Evolutionary conservation across 495 filamentous ascomycete species (phyloP).

Genomic region (Neurospora sp.): DNA sequence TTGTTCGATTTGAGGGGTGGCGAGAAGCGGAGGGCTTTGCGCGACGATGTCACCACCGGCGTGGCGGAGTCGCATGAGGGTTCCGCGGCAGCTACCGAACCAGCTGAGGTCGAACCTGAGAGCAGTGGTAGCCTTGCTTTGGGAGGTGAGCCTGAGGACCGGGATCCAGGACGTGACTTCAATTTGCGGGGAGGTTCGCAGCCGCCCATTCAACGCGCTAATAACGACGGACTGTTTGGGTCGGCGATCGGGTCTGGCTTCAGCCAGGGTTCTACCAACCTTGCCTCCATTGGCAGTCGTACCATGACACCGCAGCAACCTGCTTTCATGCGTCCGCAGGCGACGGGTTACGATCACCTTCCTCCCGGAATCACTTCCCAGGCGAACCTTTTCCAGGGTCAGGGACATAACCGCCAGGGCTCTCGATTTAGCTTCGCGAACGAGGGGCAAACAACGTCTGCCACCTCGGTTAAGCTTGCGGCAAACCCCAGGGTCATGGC

Average conservation of each 20-base stretch:
- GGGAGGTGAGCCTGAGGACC: conserved; percentile 83
- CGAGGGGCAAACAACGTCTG: conserved; percentile 46
- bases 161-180: conserved; percentile 42
- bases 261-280: conserved; percentile 33
- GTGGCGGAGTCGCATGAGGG: conserved; percentile 50
- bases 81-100: conserved; percentile 25
- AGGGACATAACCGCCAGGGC: conserved; percentile 74
- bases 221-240: conserved; percentile 43
- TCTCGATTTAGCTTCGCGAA: conserved; percentile 86
- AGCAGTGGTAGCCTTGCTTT: conserved; percentile 76
- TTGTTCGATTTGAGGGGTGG: conserved; percentile 75
- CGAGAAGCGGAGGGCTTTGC: conserved; percentile 60
- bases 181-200: conserved; percentile 49
- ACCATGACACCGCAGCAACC: conserved; percentile 79
- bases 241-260: conserved; percentile 44
- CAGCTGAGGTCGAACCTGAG: conserved; percentile 48
- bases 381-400: conserved; percentile 54
- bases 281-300: conserved; percentile 46
- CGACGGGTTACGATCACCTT: conserved; percentile 48
- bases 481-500: conserved; percentile 77
- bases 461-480: conserved; percentile 69
- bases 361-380: conserved; percentile 40
- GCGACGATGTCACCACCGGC: conserved; percentile 54
- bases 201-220: conserved; percentile 61
- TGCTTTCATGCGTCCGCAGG: conserved; percentile 49